Conservation (phyloP, 1,139 yeast species). For the Torulaspora globosa region DNA sequence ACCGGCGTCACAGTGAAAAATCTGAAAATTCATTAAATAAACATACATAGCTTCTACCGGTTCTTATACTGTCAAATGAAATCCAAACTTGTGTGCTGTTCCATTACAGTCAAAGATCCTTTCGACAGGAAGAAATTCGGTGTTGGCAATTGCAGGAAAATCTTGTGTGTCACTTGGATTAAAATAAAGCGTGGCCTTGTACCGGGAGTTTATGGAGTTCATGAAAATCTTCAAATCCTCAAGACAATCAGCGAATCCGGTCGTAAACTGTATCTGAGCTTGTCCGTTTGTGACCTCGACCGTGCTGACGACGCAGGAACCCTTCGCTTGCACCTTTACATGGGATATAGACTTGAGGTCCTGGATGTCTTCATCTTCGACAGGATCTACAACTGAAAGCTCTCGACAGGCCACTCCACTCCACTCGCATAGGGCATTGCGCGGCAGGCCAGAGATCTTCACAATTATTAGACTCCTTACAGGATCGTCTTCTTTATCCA, state of each 20-base stretch:
- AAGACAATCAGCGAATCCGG: conserved; percentile 16
- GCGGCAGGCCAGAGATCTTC: conserved; percentile 62
- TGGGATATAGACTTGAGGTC: neutral
- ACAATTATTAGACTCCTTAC: conserved; percentile 47
- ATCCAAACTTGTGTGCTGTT: conserved; percentile 19
- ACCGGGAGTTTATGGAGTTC: neutral
- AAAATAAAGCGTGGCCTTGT: conserved; percentile 20
- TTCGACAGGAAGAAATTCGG: conserved; percentile 31
- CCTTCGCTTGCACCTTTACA: neutral
- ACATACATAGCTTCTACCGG: neutral
- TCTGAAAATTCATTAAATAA: neutral
- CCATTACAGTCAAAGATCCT: conserved; percentile 29
- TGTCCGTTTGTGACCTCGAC: conserved; percentile 10
- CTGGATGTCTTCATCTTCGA: conserved; percentile 31
- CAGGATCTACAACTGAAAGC: conserved; percentile 41
- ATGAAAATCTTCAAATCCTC: conserved; percentile 10
- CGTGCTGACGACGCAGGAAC: conserved; percentile 1
- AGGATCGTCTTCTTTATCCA: conserved; percentile 29
- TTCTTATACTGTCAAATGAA: conserved; percentile 12
- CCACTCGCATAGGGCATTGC: conserved; percentile 74
- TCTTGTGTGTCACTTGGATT: conserved; percentile 12
- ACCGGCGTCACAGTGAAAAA: neutral
- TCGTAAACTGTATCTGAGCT: conserved; percentile 14
- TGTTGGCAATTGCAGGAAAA: conserved; percentile 7
- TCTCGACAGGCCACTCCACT: conserved; percentile 53